Evolutionary conservation across 306 rosid species (phyloP), one percentile per base, ranked within the genome.

Genomic region (Prunus mume): DNA sequence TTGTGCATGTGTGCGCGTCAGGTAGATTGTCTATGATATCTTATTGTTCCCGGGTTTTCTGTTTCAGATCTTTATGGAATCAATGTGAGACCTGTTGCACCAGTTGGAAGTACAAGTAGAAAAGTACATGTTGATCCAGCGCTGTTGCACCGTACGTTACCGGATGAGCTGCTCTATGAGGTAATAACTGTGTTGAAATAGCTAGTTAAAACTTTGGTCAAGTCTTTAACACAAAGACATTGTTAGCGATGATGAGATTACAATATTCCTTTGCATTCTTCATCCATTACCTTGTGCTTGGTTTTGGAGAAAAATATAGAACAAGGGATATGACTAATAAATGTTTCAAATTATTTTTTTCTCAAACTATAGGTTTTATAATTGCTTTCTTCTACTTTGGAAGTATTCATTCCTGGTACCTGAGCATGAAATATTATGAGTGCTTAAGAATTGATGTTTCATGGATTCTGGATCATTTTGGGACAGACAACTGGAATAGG

Each of bases 51-150:
- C 83, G 63, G 86, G 82, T 38, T 19, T 89, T 87, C 45, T 86
- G 80, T 84, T 88, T 81, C 86, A 92, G 97, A 94, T 92, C 98
- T 92, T 76, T 92, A 95, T 78, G 97, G 98, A 38, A 79, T 95
- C 71, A 95, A 95, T 12, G 96, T 95, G 76, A 88, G 97, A 80
- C 97, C 98, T 20, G 93, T 95, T 85, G 97, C 98, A 11, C 98
- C 98, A 4, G 46, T 95, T 32, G 98, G 97, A 65, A 95, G 97
- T 83, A 75, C 75, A 9, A 95, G 98, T 86, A 85, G 98, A 61
- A 88, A 86, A 86, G 86, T 90, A 28, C 78, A 76, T 65, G 88
- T 86, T 72, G 98, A 94, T 79, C 83, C 96, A 14, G 85, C 97
- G 10, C 80, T 86, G 67, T 25, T 95, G 61, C 98, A 95, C 76